Base-by-base conservation (phyloP, 345 rosid genomes). In the Hypericum perforatum region DNA sequence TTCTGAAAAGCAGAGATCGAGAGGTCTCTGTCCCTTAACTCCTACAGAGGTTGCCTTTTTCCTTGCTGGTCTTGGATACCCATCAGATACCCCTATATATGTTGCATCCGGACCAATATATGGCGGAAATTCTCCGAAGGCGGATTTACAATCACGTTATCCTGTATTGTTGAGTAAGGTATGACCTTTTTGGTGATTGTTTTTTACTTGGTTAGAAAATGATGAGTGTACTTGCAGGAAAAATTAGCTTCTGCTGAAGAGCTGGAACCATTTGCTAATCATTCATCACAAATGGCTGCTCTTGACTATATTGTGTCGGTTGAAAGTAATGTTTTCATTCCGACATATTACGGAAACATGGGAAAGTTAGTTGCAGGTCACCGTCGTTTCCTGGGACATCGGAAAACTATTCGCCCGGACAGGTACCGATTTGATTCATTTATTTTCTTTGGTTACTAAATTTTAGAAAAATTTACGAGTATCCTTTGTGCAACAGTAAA, bases 341-440 rank as follows among this genome's bases (percentile, higher is more conserved):
- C 94, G 0, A 72, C 97, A 1, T 84, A 80, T 72, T 80, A 86
- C 11, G 97, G 97, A 14, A 86, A 90, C 77, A 86, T 90, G 97
- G 97, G 95, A 0, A 82, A 83, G 68, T 91, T 91, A 57, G 96
- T 86, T 63, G 94, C 86, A 82, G 95, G 97, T 67, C 96, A 84
- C 60, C 97, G 97, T 5, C 86, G 94, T 54, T 90, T 67, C 72
- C 81, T 82, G 40, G 96, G 97, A 50, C 95, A 86, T 54, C 74
- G 90, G 67, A 90, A 79, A 71, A 86, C 95, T 11, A 75, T 84
- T 49, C 79, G 91, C 69, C 91, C 95, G 0, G 89, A 84, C 70
- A 80, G 89, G 96, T 68, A 49, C 61, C 36, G 32, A 52, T 43
- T 11, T 45, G 49, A 7, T 45, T 45, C 7, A 10, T 8, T 29